Percentiles rank a stretch among this genome's conserved stretches.
These are phyloP conservation scores for Epichloe aotearoae DNA, from an alignment of 2,329 filamentous ascomycete genomes.

Conservation along the genomic window DNA sequence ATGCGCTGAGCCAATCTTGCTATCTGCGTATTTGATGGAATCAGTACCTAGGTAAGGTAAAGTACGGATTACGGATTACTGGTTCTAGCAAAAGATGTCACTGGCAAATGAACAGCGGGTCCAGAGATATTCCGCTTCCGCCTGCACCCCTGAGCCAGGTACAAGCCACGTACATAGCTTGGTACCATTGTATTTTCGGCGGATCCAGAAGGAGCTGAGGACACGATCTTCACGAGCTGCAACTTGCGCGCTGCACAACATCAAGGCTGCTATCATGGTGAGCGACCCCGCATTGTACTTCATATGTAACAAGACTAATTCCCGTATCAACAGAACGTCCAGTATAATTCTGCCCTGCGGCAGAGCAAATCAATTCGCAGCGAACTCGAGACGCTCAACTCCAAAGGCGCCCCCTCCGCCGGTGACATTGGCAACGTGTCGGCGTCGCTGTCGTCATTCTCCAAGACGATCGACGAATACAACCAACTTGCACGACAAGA, in stretches of 20 bases:
- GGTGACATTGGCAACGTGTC: slow-evolving; percentile 53
- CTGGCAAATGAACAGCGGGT: too few species aligned
- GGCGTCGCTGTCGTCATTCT: slow-evolving; percentile 66
- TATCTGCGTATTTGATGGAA: too few species aligned
- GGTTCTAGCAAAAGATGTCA: too few species aligned
- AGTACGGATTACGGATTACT: too few species aligned
- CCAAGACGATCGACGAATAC: slow-evolving; percentile 89
- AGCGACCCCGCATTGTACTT: background rate
- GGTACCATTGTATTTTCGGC: background rate
- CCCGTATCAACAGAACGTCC: slow-evolving; percentile 46
- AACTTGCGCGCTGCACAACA: background rate
- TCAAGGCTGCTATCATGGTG: background rate
- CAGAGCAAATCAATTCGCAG: slow-evolving; percentile 69
- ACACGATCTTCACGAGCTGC: background rate
- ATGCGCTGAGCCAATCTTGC: too few species aligned
- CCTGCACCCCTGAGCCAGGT: too few species aligned
- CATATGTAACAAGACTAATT: too few species aligned
- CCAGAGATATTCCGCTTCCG: too few species aligned
- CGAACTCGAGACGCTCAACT: slow-evolving; percentile 59
- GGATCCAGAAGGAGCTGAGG: too few species aligned
- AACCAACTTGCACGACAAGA: slow-evolving; percentile 73
- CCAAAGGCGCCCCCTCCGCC: slow-evolving; percentile 46
- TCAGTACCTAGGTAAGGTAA: too few species aligned
- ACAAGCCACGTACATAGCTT: too few species aligned
- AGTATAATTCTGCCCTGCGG: slow-evolving; percentile 77